These are phyloP conservation scores for Xylaria sp. DNA, from an alignment of 2,329 filamentous ascomycete genomes.

Conservation along the genomic window DNA sequence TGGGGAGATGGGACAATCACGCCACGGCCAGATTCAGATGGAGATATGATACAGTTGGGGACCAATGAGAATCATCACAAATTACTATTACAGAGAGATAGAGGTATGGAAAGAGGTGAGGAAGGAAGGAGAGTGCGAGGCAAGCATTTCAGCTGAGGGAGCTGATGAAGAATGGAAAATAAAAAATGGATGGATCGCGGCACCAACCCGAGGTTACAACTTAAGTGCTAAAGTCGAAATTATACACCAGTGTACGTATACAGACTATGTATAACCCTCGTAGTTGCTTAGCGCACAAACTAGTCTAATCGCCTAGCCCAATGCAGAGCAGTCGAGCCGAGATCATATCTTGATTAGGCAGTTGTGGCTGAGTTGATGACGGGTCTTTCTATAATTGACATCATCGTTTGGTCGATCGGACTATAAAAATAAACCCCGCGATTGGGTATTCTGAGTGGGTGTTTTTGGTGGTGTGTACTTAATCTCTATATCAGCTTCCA, in stretches of 20 bases:
- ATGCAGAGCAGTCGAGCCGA: background rate
- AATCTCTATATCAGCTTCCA: background rate
- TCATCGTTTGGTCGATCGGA: background rate
- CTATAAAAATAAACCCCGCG: background rate
- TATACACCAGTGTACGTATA: background rate
- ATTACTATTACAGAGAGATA: background rate
- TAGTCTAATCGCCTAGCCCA: background rate
- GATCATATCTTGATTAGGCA: background rate
- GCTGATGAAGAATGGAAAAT: background rate
- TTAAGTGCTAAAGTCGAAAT: too few species aligned
- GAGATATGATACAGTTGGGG: background rate
- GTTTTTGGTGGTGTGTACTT: background rate
- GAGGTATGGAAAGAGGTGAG: background rate
- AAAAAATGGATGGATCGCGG: background rate
- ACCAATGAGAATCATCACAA: conserved; percentile 2
- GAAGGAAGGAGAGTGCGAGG: conserved; percentile 3
- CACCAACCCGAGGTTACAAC: too few species aligned
- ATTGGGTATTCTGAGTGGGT: too few species aligned
- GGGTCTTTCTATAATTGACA: conserved; percentile 5
- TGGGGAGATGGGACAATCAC: background rate
- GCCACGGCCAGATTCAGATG: background rate
- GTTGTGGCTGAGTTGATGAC: background rate
- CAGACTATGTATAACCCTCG: too few species aligned
- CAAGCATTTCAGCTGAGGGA: background rate
- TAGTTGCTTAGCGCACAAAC: background rate